Evolutionary conservation across 768 basidiomycete genomes (phyloP), one percentile per base, ranked within the genome.

Genomic region (Termitomyces sp.): DNA sequence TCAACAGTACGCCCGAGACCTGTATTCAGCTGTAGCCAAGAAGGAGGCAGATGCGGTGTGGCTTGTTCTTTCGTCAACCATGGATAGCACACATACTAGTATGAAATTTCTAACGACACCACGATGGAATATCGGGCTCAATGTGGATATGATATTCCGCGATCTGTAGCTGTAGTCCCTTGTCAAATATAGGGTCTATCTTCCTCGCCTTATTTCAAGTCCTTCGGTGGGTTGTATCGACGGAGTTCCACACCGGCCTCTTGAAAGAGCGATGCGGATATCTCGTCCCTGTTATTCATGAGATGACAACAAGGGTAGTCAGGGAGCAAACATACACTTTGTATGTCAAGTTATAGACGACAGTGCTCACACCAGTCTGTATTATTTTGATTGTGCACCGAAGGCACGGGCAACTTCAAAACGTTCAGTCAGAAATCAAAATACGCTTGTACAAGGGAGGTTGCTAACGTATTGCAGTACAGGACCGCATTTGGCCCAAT

Each of bases 351-450:
- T 94, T 96, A 69, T 98, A 99, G 5, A 98, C 91, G 3, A 99
- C 96, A 57, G 86, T 87, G 59, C 82, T 86, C 20, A 98, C 88
- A 0, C 95, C 96, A 22, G 87, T 89, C 67, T 99, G 96, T 28
- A 98, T 94, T 63, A 98, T 98, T 71, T 98, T 98, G 72, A 98
- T 86, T 0, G 95, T 93, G 68, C 97, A 99, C 62, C 83, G 86
- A n/a, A 98, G 76, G 69, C 97, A 99, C 0, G 97, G 97, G 65
- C 97, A 99, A n/a, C 95, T 98, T 66, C 4, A 18, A 32, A 9
- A 44, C 56, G 1, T 49, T 55, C 57, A 32, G 32, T 43, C 56
- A 26, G 44, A 32, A n/a, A 50, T 14, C 35, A 10, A 13, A 46
- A 54, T 51, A 18, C 16, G 18, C 47, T 32, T 24, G 47, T 48